Percentiles rank a stretch among this genome's conserved stretches.
Evolutionary conservation across 2,329 filamentous ascomycete species (phyloP).

Genomic region (Xylariaceae sp.): DNA sequence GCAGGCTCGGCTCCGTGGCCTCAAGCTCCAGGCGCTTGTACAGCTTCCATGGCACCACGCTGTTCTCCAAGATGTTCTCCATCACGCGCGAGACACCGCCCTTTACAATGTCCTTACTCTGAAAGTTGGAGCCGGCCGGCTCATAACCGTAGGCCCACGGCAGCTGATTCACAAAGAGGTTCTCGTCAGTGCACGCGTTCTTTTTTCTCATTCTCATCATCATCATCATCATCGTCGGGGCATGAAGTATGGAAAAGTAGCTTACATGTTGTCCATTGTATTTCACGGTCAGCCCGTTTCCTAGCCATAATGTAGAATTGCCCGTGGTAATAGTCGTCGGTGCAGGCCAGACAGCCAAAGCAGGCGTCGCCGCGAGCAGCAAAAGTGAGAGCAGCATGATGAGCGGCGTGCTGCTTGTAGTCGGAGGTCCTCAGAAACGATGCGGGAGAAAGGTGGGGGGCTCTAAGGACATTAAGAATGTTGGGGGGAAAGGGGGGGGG

Average conservation of each 20-base stretch:
- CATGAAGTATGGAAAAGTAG: constrained; percentile 25
- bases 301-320: constrained; percentile 49
- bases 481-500: no score
- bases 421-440: no score
- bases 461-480: no score
- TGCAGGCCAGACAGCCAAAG: constrained; percentile 54
- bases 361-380: constrained; percentile 36
- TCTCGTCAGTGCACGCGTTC: constrained; percentile 16
- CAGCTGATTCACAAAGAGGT: constrained; percentile 39
- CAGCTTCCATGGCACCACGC: constrained; percentile 76
- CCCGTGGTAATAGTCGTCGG: constrained; percentile 49
- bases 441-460: no score
- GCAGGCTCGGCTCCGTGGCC: constrained; percentile 57
- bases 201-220: no score
- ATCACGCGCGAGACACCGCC: constrained; percentile 56
- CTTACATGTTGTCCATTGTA: constrained; percentile 58
- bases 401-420: constrained; percentile 14
- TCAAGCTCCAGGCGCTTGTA: constrained; percentile 54
- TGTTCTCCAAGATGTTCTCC: constrained; percentile 60
- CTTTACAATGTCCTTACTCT: constrained; percentile 50
- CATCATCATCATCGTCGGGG: not conserved
- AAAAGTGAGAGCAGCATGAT: constrained; percentile 32
- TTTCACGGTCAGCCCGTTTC: constrained; percentile 46
- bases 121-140: constrained; percentile 35
- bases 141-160: constrained; percentile 42